A percentile compares a stretch with the other conserved stretches of the same genome.
Evolutionary conservation across 1,284 basidiomycete genomes (phyloP).

Genomic region (Irpex sp.): DNA sequence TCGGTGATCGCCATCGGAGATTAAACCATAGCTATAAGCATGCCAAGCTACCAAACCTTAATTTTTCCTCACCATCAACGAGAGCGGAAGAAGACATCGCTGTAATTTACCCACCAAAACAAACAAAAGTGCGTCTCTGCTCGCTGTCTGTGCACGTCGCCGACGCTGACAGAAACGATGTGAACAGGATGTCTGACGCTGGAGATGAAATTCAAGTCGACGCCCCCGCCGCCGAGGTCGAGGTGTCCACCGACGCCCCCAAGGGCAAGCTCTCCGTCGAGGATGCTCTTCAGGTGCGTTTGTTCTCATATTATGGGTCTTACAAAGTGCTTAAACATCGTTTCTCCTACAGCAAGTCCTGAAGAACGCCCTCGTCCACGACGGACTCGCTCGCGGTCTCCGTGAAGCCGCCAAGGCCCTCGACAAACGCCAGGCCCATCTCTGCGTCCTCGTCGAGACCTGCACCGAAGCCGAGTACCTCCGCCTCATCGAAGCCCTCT

Average conservation of each 20-base stretch:
- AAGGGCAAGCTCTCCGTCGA: constrained; percentile 96
- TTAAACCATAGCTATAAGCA: constrained; percentile 31
- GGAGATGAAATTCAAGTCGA: constrained; percentile 91
- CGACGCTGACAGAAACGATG: constrained; percentile 5
- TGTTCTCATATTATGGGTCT: background rate
- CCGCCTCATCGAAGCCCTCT: constrained; percentile 99
- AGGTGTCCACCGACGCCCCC: constrained; percentile 80
- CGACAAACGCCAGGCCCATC: constrained; percentile 97
- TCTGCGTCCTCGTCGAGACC: constrained; percentile 98
- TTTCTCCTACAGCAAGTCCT: constrained; percentile 68
- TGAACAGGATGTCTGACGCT: constrained; percentile 92
- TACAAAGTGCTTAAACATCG: background rate
- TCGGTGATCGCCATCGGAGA: constrained; percentile 44
- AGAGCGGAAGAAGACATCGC: constrained; percentile 90
- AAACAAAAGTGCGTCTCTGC: constrained; percentile 41
- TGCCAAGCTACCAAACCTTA: constrained; percentile 37
- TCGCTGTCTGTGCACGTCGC: background rate
- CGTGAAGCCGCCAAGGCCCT: constrained; percentile 98
- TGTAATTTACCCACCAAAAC: constrained; percentile 32
- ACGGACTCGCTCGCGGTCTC: constrained; percentile 96
- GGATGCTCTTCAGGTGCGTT: constrained; percentile 89
- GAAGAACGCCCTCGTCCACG: constrained; percentile 96
- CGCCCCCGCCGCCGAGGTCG: constrained; percentile 73
- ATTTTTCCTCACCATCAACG: constrained; percentile 63
- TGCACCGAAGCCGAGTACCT: constrained; percentile 99